phyloP scores from a whole-genome alignment of 352 stramenopile genomes.

The Phytopythium montanum region DNA sequence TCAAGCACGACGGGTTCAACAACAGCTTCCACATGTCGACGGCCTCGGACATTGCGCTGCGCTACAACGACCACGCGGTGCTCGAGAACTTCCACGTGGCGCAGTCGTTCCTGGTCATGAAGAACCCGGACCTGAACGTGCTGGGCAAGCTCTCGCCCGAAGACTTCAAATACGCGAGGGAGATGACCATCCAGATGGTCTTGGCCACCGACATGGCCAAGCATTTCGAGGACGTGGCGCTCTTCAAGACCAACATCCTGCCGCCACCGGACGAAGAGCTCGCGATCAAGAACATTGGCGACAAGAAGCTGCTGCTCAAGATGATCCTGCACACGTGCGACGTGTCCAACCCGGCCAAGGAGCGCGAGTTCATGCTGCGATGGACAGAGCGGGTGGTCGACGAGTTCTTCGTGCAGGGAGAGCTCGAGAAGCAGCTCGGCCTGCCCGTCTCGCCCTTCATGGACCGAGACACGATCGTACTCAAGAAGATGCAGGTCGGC shows the following conservation, averaged over 20 bases:
- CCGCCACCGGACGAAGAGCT: slow-evolving; percentile 59
- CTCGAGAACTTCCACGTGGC: slow-evolving; percentile 89
- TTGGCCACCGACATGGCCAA: slow-evolving; percentile 90
- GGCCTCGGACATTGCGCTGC: slow-evolving; percentile 80
- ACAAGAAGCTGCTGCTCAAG: slow-evolving; percentile 87
- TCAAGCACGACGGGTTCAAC: slow-evolving; percentile 89
- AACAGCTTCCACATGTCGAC: slow-evolving; percentile 89
- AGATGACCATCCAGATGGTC: slow-evolving; percentile 91
- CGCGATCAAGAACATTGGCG: slow-evolving; percentile 76
- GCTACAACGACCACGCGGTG: slow-evolving; percentile 89
- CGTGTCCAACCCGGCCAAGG: slow-evolving; percentile 93
- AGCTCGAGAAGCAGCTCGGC: slow-evolving; percentile 91
- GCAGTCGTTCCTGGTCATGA: slow-evolving; percentile 89
- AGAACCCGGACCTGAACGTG: slow-evolving; percentile 83
- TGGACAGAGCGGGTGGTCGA: slow-evolving; percentile 93
- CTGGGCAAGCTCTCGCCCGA: slow-evolving; percentile 64
- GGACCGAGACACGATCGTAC: slow-evolving; percentile 89
- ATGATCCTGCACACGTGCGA: slow-evolving; percentile 92
- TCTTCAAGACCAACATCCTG: slow-evolving; percentile 88
- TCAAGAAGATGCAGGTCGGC: slow-evolving; percentile 92
- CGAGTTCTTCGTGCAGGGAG: slow-evolving; percentile 96
- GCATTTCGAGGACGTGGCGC: slow-evolving; percentile 84
- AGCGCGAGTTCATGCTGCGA: slow-evolving; percentile 81
- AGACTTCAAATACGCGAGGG: slow-evolving; percentile 83
- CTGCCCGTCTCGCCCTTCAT: slow-evolving; percentile 92